Conservation (phyloP, 306 rosid genomes). For the Arachis stenosperma region DNA sequence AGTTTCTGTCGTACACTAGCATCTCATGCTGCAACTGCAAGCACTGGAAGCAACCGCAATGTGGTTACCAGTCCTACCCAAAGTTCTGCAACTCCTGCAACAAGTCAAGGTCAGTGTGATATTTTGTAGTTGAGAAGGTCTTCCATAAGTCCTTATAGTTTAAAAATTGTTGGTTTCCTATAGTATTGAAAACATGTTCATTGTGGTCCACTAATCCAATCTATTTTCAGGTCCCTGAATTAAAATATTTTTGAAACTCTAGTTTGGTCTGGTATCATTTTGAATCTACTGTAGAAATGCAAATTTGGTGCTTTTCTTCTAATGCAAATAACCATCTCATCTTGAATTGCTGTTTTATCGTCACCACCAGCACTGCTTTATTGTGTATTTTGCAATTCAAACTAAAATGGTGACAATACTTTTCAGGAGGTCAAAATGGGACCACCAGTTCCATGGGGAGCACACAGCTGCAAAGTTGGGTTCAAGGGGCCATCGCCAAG, state of each 20-base stretch:
- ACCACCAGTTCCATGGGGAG: constrained; percentile 77
- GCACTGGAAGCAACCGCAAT: constrained; percentile 89
- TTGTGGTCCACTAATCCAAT: neutral
- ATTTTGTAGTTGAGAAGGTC: constrained; percentile 13
- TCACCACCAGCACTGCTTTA: neutral
- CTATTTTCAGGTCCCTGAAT: neutral
- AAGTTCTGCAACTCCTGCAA: constrained; percentile 81
- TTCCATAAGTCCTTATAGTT: neutral
- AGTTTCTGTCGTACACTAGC: constrained; percentile 99
- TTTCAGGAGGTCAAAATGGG: constrained; percentile 82
- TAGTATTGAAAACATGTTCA: neutral
- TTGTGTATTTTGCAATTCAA: constrained; percentile 23
- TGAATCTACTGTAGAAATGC: neutral
- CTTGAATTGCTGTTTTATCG: constrained; percentile 9
- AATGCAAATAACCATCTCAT: neutral
- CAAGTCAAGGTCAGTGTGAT: constrained; percentile 77
- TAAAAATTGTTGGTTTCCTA: constrained; percentile 2
- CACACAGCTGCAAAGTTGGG: constrained; percentile 96
- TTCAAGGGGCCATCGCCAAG: constrained; percentile 97
- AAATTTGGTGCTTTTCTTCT: constrained; percentile 29
- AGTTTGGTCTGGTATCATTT: neutral
- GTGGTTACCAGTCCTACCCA: constrained; percentile 94
- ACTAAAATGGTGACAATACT: constrained; percentile 31
- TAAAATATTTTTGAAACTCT: constrained; percentile 11
- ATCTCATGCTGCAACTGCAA: constrained; percentile 92